These are phyloP conservation scores for Fomes fomentarius DNA, from an alignment of 1,284 basidiomycete genomes.

Conservation along the genomic window DNA sequence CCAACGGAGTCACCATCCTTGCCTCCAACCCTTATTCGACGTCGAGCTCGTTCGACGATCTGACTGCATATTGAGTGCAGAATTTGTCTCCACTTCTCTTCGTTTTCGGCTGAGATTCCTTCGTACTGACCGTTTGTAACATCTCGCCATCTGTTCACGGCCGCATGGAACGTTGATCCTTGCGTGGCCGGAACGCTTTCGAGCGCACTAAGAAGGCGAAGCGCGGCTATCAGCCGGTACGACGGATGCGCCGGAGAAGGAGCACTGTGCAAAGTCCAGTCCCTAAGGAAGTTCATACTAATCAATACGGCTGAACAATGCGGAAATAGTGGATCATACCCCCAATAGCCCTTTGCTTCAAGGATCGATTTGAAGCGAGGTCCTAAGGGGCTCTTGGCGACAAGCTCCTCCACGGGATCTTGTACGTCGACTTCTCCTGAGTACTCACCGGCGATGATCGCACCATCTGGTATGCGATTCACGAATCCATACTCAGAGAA, in stretches of 20 bases:
- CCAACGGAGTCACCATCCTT: neutral
- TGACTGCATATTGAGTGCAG: constrained; percentile 41
- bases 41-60: constrained; percentile 36
- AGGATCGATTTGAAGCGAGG: constrained; percentile 54
- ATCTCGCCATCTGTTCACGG: constrained; percentile 56
- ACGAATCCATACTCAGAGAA: constrained; percentile 90
- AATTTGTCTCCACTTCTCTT: constrained; percentile 41
- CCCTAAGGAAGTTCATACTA: constrained; percentile 56
- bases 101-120: constrained; percentile 51
- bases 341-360: constrained; percentile 71
- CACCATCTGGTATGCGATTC: constrained; percentile 36
- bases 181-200: constrained; percentile 1
- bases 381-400: constrained; percentile 42
- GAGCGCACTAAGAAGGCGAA: constrained; percentile 63
- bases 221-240: constrained; percentile 70
- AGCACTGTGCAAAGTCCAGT: constrained; percentile 72
- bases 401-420: constrained; percentile 53
- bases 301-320: neutral
- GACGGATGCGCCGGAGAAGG: constrained; percentile 72
- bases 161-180: constrained; percentile 3
- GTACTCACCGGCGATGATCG: constrained; percentile 33
- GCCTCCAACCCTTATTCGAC: constrained; percentile 11
- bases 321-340: constrained; percentile 53
- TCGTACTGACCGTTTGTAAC: constrained; percentile 50
- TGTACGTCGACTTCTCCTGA: constrained; percentile 66